Conservation (phyloP, 1,284 basidiomycete species). For the Irpex lacteus region DNA sequence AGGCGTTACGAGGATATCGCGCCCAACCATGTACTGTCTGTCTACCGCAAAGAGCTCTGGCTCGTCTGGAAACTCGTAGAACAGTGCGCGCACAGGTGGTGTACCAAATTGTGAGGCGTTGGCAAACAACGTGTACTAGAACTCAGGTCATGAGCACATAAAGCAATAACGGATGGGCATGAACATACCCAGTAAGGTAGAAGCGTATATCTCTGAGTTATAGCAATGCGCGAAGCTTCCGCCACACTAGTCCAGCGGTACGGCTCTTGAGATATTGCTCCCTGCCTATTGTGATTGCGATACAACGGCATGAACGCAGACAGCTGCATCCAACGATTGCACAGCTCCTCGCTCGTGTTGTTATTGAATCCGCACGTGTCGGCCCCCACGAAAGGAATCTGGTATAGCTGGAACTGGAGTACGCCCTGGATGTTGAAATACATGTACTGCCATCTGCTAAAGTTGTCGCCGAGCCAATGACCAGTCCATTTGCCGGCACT, state of each 20-base stretch:
- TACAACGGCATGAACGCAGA: slow-evolving; percentile 76
- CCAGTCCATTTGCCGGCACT: slow-evolving; percentile 63
- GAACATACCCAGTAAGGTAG: slow-evolving; percentile 70
- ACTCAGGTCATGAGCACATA: neutral
- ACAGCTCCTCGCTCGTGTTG: slow-evolving; percentile 79
- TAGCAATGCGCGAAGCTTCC: slow-evolving; percentile 68
- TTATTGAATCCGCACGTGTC: slow-evolving; percentile 68
- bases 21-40: slow-evolving; percentile 69
- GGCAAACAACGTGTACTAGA: slow-evolving; percentile 72
- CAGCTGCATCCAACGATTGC: slow-evolving; percentile 81
- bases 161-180: neutral
- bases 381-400: slow-evolving; percentile 75
- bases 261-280: slow-evolving; percentile 68
- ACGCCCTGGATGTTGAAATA: slow-evolving; percentile 60
- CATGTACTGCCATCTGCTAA: slow-evolving; percentile 65
- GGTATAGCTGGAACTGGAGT: slow-evolving; percentile 74
- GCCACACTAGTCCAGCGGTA: slow-evolving; percentile 77
- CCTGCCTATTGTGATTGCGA: slow-evolving; percentile 63
- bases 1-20: slow-evolving; percentile 70
- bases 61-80: slow-evolving; percentile 75
- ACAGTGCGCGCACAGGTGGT: slow-evolving; percentile 70
- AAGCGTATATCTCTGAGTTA: slow-evolving; percentile 62
- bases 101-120: slow-evolving; percentile 62
- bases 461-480: slow-evolving; percentile 57
- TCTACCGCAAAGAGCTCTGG: slow-evolving; percentile 64